Percentiles rank a stretch among this genome's conserved stretches.
Evolutionary conservation across 805 yeast genomes (phyloP).

Genomic region (Barnettozyma salicaria): DNA sequence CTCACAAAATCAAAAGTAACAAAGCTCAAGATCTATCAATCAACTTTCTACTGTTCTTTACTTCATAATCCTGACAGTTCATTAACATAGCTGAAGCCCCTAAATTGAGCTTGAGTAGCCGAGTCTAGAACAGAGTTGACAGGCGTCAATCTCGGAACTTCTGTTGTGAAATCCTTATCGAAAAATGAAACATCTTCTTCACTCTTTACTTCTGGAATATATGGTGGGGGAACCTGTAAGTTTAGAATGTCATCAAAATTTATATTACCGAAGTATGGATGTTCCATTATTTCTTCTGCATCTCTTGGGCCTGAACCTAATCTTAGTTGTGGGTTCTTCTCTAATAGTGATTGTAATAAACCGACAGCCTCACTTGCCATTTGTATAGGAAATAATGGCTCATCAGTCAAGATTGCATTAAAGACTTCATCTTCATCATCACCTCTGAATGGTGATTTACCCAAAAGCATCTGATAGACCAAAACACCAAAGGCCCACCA

Average conservation of each 20-base stretch:
- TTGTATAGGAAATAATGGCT: constrained; percentile 92
- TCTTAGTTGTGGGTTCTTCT: constrained; percentile 81
- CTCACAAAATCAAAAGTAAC: neutral
- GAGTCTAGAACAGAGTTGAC: constrained; percentile 82
- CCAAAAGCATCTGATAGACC: constrained; percentile 90
- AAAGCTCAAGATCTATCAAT: neutral
- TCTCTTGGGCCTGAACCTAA: constrained; percentile 85
- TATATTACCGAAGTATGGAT: constrained; percentile 86
- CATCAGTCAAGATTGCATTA: constrained; percentile 93
- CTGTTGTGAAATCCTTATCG: constrained; percentile 91
- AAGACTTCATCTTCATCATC: constrained; percentile 96
- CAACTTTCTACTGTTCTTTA: neutral
- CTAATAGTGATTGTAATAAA: constrained; percentile 81
- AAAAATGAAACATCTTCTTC: constrained; percentile 91
- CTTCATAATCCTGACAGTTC: constrained; percentile 41
- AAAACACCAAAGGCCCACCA: constrained; percentile 99
- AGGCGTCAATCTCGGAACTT: constrained; percentile 92
- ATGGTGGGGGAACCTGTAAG: constrained; percentile 78
- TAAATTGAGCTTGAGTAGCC: constrained; percentile 90
- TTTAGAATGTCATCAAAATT: constrained; percentile 80
- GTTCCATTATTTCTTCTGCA: constrained; percentile 92
- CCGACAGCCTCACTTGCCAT: constrained; percentile 97
- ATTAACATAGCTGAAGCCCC: constrained; percentile 89
- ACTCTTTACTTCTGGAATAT: constrained; percentile 76
- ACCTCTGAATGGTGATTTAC: constrained; percentile 96